These are phyloP conservation scores for Leccinum ochraceum DNA, from an alignment of 768 basidiomycete species.

Conservation along the genomic window DNA sequence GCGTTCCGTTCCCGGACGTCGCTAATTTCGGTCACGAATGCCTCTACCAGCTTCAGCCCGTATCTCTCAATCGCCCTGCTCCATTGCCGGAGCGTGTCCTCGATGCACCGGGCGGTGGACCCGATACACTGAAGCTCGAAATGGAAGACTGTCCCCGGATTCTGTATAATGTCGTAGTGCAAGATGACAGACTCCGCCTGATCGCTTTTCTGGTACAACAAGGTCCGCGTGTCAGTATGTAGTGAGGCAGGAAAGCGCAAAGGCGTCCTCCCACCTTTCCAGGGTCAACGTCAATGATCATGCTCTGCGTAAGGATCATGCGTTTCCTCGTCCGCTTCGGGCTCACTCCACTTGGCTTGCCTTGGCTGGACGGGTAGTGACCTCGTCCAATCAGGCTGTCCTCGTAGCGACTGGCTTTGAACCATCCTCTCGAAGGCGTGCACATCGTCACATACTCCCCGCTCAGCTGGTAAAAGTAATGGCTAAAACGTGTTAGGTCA, in stretches of 20 bases:
- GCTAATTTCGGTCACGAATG: constrained; percentile 88
- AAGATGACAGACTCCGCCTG: constrained; percentile 86
- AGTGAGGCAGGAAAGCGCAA: neutral
- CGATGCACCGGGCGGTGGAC: constrained; percentile 87
- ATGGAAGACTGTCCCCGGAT: constrained; percentile 92
- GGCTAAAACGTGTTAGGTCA: constrained; percentile 43
- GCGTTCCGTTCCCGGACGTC: constrained; percentile 84
- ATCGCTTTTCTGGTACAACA: constrained; percentile 64
- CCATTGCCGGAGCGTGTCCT: constrained; percentile 84
- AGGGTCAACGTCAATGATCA: constrained; percentile 86
- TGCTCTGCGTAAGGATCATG: constrained; percentile 81
- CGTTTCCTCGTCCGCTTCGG: constrained; percentile 55
- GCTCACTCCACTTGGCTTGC: constrained; percentile 38
- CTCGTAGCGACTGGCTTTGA: constrained; percentile 52
- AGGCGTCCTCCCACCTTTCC: constrained; percentile 51
- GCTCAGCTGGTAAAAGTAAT: constrained; percentile 86
- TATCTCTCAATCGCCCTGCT: constrained; percentile 81
- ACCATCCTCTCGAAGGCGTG: constrained; percentile 70
- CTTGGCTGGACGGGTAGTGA: constrained; percentile 38
- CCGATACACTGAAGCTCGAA: constrained; percentile 98
- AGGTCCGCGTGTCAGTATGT: constrained; percentile 10
- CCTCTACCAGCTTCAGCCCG: constrained; percentile 90
- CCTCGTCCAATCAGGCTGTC: constrained; percentile 38
- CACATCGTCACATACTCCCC: constrained; percentile 72
- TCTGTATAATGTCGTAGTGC: constrained; percentile 95